Base-by-base conservation (phyloP, 495 filamentous ascomycete genomes). In the Neurospora sp. region DNA sequence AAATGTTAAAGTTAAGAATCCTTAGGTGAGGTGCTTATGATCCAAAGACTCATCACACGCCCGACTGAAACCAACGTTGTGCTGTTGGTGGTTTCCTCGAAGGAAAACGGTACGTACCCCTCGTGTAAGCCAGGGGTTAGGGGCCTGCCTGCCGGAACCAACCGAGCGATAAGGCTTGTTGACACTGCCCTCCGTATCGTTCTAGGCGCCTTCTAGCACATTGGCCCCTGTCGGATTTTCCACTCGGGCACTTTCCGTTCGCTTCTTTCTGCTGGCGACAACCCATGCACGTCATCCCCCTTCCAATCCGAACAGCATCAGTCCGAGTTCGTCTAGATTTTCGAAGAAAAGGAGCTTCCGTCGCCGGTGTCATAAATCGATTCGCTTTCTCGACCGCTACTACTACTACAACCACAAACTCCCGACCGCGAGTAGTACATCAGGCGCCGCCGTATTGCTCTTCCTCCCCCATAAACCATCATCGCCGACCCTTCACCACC, bases 251-350 rank as follows among this genome's bases (percentile, higher is more conserved):
- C 48, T 59, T 66, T 66, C 54, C 27, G 54, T 27, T 66, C 14
- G 54, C 27, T 35, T 66, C 54, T 66, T 66, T 35, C 27, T 66
- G 54, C 20, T 31, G 54, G 54, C 23, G 27, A 62, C 54, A 66
- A 46, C 37, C 70, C 39, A 46, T 71, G 40, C 38, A 71, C 70
- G 70, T 71, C 70, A 71, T 71, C 70, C 70, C 39, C 39, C 38
- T 31, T 59, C 23, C 70, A 59, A 18, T 31, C 35, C 54, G 27
- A 66, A 66, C 54, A 35, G 3, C 54, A 48, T 0, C 54, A 48
- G 9, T 59, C 48, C 54, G 54, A 66, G 54, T 35, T 14, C 27
- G 54, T 66, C 54, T 18, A 37, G 14, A 37, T 66, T 66, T 35
- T 66, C n/a, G 3, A 66, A 35, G 14, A 66, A 35, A 66, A 31